These are phyloP conservation scores for Saccharomyces hybrid DNA, from an alignment of 1,139 yeast genomes.

Conservation along the genomic window DNA sequence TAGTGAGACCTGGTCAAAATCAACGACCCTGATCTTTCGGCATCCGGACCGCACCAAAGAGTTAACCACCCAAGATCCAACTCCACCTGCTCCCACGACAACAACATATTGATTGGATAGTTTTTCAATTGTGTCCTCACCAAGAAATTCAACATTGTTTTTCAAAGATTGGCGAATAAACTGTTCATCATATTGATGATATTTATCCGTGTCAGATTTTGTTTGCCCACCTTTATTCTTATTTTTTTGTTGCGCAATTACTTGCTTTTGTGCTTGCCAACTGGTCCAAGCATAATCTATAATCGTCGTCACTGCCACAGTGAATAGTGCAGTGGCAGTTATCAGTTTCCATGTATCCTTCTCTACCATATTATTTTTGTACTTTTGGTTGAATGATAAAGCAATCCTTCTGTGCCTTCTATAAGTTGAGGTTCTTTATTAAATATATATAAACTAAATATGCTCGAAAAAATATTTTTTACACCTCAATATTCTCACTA, in stretches of 20 bases:
- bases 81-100: slow-evolving; percentile 97
- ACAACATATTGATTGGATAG: slow-evolving; percentile 69
- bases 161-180: slow-evolving; percentile 86
- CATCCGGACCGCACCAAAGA: slow-evolving; percentile 91
- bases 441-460: neutral
- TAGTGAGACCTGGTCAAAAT: slow-evolving; percentile 91
- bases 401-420: neutral
- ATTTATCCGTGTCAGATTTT: slow-evolving; percentile 5
- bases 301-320: slow-evolving; percentile 25
- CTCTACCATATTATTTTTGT: slow-evolving; percentile 5
- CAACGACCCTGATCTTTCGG: slow-evolving; percentile 67
- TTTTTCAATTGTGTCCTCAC: slow-evolving; percentile 73
- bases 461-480: neutral
- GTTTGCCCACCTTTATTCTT: slow-evolving; percentile 6
- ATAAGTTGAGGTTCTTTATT: neutral
- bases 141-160: slow-evolving; percentile 83
- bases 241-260: neutral
- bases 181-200: slow-evolving; percentile 51
- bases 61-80: slow-evolving; percentile 93
- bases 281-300: slow-evolving; percentile 10
- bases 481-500: neutral
- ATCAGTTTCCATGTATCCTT: slow-evolving; percentile 26
- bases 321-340: slow-evolving; percentile 24
- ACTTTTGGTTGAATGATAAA: neutral
- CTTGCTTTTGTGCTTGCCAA: neutral